A percentile compares a stretch with the other conserved stretches of the same genome.
phyloP scores from a whole-genome alignment of 1,284 basidiomycete species.

The Sphagnurus paluster region DNA sequence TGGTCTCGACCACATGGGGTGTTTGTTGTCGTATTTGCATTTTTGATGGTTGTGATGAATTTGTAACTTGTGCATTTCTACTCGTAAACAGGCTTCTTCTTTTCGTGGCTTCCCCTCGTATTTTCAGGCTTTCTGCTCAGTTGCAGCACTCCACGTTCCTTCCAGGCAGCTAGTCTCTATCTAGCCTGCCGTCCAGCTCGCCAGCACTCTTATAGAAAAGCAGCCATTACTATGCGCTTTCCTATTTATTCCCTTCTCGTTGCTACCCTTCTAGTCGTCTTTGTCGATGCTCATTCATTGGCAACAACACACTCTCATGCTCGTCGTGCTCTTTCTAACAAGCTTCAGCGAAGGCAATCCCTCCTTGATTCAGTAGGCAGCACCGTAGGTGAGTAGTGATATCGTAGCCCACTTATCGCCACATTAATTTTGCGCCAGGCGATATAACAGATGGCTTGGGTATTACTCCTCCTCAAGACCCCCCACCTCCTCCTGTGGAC shows the following conservation, averaged over 20 bases:
- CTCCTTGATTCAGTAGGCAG: neutral
- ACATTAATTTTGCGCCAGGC: neutral
- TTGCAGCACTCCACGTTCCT: slow-evolving; percentile 22
- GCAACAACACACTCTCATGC: slow-evolving; percentile 38
- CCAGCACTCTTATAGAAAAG: slow-evolving; percentile 13
- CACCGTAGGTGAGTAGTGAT: slow-evolving; percentile 19
- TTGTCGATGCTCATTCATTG: slow-evolving; percentile 38
- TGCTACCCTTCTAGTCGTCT: slow-evolving; percentile 19
- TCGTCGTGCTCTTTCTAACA: slow-evolving; percentile 36
- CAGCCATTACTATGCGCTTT: slow-evolving; percentile 24
- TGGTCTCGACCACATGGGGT: neutral
- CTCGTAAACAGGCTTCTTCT: neutral
- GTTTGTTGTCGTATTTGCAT: slow-evolving; percentile 1
- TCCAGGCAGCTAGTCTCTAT: slow-evolving; percentile 17
- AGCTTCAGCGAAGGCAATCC: slow-evolving; percentile 16
- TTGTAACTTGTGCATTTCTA: neutral
- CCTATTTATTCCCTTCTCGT: slow-evolving; percentile 30
- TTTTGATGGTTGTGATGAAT: slow-evolving; percentile 7
- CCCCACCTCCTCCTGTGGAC: neutral
- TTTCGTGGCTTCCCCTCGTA: no score
- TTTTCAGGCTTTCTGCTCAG: slow-evolving; percentile 7
- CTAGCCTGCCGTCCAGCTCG: slow-evolving; percentile 17
- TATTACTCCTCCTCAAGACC: neutral
- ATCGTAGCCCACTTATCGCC: neutral
- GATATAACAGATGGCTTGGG: neutral